Conservation (phyloP, 441 rosid species). For the Pelargonium exstipulatum region DNA sequence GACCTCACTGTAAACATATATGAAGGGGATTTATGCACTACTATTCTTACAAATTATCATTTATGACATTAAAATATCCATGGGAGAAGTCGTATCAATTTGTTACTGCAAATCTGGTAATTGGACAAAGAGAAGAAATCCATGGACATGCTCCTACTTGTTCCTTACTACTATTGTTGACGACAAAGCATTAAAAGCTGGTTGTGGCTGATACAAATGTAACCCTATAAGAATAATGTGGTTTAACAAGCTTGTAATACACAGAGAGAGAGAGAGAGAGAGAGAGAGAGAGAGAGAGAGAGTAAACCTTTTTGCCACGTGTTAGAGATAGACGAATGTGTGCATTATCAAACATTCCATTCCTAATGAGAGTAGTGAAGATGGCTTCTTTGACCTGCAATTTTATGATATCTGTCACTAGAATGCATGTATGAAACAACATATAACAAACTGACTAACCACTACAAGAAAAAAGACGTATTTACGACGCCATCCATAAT, state of each 20-base stretch:
- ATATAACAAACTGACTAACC: not conserved
- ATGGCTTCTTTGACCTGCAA: conserved; percentile 72
- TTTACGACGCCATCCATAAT: no score
- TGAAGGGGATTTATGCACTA: no score
- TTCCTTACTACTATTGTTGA: no score
- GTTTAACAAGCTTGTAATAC: not conserved
- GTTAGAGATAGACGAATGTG: conserved; percentile 82
- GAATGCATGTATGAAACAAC: not conserved
- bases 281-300: not conserved
- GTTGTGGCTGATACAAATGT: no score
- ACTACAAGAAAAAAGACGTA: no score
- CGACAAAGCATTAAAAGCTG: no score
- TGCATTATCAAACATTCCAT: conserved; percentile 81
- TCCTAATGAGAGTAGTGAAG: conserved; percentile 64
- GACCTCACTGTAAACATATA: no score
- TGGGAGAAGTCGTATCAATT: not conserved
- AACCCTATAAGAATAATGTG: not conserved
- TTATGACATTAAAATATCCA: not conserved
- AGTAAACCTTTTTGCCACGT: conserved; percentile 71
- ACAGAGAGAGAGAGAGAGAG: not conserved
- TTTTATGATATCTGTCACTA: conserved; percentile 8
- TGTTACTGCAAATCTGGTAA: no score
- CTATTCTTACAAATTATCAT: not conserved
- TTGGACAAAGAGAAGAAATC: no score
- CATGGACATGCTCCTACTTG: no score